Evolutionary conservation across 2,329 filamentous ascomycete genomes (phyloP).

Genomic region (Pseudopyrenochaeta lycopersici): DNA sequence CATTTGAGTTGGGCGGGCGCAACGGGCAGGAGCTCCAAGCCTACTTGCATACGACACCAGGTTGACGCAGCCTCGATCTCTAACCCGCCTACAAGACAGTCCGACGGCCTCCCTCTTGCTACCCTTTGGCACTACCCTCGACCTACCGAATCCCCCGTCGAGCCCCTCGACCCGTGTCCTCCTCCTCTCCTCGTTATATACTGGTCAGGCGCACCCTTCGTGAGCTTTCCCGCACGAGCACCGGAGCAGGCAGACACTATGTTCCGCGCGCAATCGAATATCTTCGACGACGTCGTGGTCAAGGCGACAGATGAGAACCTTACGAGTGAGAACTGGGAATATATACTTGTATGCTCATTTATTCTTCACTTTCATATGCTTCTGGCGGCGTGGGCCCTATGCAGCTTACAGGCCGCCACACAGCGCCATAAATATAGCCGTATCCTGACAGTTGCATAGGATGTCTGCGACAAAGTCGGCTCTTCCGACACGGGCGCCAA

Average conservation of each 20-base stretch:
- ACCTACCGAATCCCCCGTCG: too few species aligned
- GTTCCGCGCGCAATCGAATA: constrained; percentile 68
- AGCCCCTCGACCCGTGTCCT: too few species aligned
- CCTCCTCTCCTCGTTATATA: neutral
- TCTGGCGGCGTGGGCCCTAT: neutral
- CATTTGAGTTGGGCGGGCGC: constrained; percentile 6
- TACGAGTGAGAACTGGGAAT: constrained; percentile 82
- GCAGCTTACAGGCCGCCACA: neutral
- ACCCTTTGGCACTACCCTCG: constrained; percentile 1
- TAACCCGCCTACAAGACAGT: neutral
- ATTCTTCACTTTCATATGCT: neutral
- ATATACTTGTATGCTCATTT: constrained; percentile 63
- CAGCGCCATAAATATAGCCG: too few species aligned
- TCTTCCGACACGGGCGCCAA: constrained; percentile 69
- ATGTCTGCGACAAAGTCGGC: constrained; percentile 68
- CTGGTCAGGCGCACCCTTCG: constrained; percentile 10
- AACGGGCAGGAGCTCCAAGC: constrained; percentile 27
- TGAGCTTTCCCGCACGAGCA: constrained; percentile 3
- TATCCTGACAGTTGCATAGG: constrained; percentile 48
- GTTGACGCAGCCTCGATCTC: constrained; percentile 4
- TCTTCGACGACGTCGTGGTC: constrained; percentile 75
- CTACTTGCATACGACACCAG: constrained; percentile 26
- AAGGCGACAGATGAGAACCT: constrained; percentile 98
- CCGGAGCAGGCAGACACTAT: constrained; percentile 41
- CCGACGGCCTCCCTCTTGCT: neutral